Conservation (phyloP, 495 filamentous ascomycete species). For the Friedmanniomyces endolithicus region DNA sequence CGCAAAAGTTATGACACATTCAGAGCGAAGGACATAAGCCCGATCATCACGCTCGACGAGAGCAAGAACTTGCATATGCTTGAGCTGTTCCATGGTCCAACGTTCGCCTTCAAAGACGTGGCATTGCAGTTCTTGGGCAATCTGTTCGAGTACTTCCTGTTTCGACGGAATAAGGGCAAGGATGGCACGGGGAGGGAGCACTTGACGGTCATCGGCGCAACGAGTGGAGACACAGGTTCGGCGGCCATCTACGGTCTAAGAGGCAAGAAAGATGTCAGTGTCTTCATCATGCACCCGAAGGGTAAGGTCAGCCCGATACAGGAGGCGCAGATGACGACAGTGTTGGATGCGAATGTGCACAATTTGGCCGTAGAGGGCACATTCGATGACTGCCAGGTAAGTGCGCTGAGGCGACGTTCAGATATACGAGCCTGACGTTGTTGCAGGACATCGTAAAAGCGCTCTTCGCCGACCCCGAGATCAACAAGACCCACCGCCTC, state of each 20-base stretch:
- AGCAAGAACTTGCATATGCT: conserved; percentile 66
- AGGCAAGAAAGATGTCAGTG: conserved; percentile 90
- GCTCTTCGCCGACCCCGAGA: conserved; percentile 67
- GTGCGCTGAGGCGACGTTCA: background rate
- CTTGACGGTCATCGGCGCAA: conserved; percentile 81
- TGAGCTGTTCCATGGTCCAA: conserved; percentile 96
- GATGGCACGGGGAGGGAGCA: conserved; percentile 60
- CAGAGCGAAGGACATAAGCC: conserved; percentile 59
- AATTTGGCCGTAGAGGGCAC: conserved; percentile 74
- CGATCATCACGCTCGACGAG: conserved; percentile 52
- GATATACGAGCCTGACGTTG: background rate
- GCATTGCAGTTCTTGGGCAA: conserved; percentile 88
- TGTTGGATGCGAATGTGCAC: conserved; percentile 77
- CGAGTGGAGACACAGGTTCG: conserved; percentile 86
- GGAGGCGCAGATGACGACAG: conserved; percentile 90
- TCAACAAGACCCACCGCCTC: conserved; percentile 61
- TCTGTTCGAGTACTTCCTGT: conserved; percentile 89
- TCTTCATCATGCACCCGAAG: conserved; percentile 80
- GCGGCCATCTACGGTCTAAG: conserved; percentile 94
- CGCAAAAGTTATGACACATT: conserved; percentile 74
- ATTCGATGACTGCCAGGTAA: conserved; percentile 87
- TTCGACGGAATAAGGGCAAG: conserved; percentile 67
- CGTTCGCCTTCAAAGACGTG: conserved; percentile 87
- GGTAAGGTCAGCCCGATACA: conserved; percentile 76
- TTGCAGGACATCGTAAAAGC: conserved; percentile 81